These are phyloP conservation scores for Candida anglica DNA, from an alignment of 805 yeast species.

Conservation along the genomic window DNA sequence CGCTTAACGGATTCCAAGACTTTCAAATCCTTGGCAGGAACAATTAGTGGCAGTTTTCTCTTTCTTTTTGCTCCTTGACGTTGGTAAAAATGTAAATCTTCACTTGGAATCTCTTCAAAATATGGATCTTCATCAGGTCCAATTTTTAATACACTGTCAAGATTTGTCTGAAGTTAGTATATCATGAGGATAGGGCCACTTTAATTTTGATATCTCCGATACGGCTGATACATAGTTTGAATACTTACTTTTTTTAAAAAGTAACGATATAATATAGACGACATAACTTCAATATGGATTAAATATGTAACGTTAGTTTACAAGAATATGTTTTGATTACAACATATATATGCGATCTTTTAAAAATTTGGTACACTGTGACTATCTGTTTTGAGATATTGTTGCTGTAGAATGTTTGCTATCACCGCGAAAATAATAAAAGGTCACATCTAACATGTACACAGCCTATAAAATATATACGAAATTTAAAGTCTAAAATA, in stretches of 20 bases:
- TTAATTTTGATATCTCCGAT: neutral
- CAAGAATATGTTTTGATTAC: neutral
- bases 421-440: too few relatives aligned
- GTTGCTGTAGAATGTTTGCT: too few relatives aligned
- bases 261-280: constrained; percentile 27
- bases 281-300: constrained; percentile 18
- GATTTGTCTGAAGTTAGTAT: constrained; percentile 16
- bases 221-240: too few relatives aligned
- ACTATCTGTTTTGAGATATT: too few relatives aligned
- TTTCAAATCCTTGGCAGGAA: constrained; percentile 29
- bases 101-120: constrained; percentile 36
- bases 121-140: constrained; percentile 35
- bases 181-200: too few relatives aligned
- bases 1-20: constrained; percentile 31
- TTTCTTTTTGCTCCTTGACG: constrained; percentile 36
- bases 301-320: too few relatives aligned
- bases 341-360: too few relatives aligned
- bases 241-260: constrained; percentile 35
- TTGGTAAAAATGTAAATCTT: constrained; percentile 40
- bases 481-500: too few relatives aligned
- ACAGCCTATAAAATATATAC: too few relatives aligned
- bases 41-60: constrained; percentile 32
- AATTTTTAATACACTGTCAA: constrained; percentile 22
- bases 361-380: too few relatives aligned
- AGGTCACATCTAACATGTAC: too few relatives aligned